phyloP scores from a whole-genome alignment of 768 basidiomycete species.

The Pleurotus platypus region DNA sequence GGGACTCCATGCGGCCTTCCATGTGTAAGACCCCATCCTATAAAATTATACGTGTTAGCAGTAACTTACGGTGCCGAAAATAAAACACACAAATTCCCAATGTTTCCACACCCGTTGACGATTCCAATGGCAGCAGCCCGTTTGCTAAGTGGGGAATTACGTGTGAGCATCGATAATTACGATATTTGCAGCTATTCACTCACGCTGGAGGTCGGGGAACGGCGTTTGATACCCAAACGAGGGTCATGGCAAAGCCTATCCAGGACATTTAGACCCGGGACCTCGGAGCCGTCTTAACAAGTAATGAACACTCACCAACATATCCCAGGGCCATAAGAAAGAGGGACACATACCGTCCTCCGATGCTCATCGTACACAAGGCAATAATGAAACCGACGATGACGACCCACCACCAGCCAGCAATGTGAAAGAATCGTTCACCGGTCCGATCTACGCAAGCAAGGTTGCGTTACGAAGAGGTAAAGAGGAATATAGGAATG shows the following conservation, averaged over 20 bases:
- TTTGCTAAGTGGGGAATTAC: conserved; percentile 24
- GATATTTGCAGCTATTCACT: neutral
- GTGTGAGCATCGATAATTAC: no score
- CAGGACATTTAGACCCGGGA: neutral
- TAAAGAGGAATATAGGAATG: neutral
- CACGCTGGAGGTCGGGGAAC: conserved; percentile 60
- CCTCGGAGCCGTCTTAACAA: no score
- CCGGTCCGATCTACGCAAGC: conserved; percentile 44
- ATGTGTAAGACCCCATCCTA: conserved; percentile 59
- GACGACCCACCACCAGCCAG: conserved; percentile 54
- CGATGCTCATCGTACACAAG: conserved; percentile 47
- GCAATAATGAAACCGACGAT: conserved; percentile 62
- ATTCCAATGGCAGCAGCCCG: conserved; percentile 57
- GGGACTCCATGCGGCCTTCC: conserved; percentile 61
- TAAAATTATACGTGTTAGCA: neutral
- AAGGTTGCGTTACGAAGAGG: neutral
- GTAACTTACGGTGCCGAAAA: neutral
- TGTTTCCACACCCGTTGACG: conserved; percentile 54
- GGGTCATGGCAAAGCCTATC: conserved; percentile 39
- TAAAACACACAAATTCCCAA: conserved; percentile 49
- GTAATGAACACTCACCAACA: conserved; percentile 20
- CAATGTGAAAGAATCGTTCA: conserved; percentile 62
- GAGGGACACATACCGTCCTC: conserved; percentile 55
- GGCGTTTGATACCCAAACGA: conserved; percentile 63
- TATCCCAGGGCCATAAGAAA: conserved; percentile 64